Conservation (phyloP, 106 monocot species). For the Triglochin maritima region DNA sequence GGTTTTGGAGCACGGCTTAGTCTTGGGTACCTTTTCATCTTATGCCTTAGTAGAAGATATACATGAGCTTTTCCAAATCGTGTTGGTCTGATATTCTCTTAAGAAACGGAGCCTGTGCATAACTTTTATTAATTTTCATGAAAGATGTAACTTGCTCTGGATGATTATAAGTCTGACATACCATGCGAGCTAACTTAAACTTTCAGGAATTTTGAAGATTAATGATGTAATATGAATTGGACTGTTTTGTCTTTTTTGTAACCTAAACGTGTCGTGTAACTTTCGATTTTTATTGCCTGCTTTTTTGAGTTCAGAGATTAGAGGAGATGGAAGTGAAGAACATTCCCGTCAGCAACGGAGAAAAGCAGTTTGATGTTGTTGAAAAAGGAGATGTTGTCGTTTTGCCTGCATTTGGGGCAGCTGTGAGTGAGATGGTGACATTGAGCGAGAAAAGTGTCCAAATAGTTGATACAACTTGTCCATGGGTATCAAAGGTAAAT, state of each 20-base stretch:
- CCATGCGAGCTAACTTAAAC: no score
- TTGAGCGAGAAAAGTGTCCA: slow-evolving; percentile 86
- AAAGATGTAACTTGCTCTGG: no score
- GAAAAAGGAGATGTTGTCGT: slow-evolving; percentile 79
- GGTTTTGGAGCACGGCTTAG: no score
- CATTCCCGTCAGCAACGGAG: slow-evolving; percentile 60
- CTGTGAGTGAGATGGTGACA: slow-evolving; percentile 86
- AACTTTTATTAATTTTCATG: no score
- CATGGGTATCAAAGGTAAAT: slow-evolving; percentile 84
- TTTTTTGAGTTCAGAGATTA: slow-evolving; percentile 39
- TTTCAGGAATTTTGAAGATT: no score
- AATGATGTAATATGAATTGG: no score
- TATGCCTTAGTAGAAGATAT: no score
- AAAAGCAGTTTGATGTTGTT: slow-evolving; percentile 66
- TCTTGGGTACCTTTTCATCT: no score
- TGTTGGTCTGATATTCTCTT: no score
- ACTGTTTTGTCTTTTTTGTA: not conserved
- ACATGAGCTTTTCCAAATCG: no score
- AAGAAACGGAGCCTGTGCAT: no score
- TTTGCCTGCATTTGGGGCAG: slow-evolving; percentile 94
- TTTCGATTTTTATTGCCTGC: not conserved
- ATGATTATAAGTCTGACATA: no score
- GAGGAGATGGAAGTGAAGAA: slow-evolving; percentile 81
- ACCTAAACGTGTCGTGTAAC: not conserved
- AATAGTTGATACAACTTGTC: slow-evolving; percentile 98